Evolutionary conservation across 805 yeast genomes (phyloP).

Genomic region (Jamesozyma gamospora): DNA sequence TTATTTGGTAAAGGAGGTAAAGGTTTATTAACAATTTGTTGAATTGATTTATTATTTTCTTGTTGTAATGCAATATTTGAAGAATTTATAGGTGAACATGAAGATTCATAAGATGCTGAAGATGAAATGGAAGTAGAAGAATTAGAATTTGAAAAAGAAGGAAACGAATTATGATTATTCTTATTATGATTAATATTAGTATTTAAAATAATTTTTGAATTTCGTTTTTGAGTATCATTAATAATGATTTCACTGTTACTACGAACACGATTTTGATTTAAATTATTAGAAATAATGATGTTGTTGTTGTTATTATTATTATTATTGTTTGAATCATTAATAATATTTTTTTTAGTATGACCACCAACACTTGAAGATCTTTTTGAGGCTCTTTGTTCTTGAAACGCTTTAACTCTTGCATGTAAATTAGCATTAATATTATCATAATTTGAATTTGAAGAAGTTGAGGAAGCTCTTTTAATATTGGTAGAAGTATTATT

Average conservation of each 20-base stretch:
- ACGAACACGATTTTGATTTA: not conserved
- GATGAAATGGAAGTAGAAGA: not conserved
- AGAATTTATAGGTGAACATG: not conserved
- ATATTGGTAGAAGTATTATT: too few relatives aligned
- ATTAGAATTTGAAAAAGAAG: not conserved
- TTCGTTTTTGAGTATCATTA: not conserved
- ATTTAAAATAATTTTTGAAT: not conserved
- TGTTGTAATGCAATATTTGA: too few relatives aligned
- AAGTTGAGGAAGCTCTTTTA: slow-evolving; percentile 18
- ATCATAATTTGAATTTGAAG: slow-evolving; percentile 19
- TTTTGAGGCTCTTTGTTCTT: slow-evolving; percentile 58
- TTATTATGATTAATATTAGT: not conserved
- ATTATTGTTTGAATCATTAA: not conserved
- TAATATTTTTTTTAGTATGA: slow-evolving; percentile 4
- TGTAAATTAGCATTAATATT: slow-evolving; percentile 66
- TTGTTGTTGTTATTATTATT: not conserved
- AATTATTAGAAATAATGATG: not conserved
- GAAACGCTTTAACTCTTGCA: slow-evolving; percentile 80
- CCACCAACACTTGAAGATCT: slow-evolving; percentile 28
- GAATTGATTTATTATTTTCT: too few relatives aligned
- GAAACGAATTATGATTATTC: not conserved
- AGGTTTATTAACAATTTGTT: slow-evolving; percentile 31
- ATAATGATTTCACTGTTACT: not conserved
- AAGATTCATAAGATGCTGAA: not conserved
- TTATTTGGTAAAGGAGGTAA: slow-evolving; percentile 34